Conservation (phyloP, 2,329 filamentous ascomycete species). For the Colletotrichum theobromicola region DNA sequence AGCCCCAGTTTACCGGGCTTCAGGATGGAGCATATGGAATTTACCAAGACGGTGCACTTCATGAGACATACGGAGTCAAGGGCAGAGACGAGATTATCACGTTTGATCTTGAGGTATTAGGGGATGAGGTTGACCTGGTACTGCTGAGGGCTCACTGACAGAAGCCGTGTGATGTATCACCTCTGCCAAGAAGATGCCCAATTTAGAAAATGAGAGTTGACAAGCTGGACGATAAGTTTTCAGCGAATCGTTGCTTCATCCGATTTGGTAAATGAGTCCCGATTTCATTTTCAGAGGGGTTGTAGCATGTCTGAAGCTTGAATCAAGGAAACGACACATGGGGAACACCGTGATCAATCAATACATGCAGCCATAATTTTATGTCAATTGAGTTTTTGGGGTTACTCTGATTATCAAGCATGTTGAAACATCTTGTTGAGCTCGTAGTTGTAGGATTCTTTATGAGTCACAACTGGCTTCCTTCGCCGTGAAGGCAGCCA, state of each 20-base stretch:
- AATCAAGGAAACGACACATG: neutral
- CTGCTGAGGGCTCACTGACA: neutral
- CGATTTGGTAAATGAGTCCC: accelerated
- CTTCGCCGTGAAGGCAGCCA: neutral
- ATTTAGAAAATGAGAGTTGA: too few relatives aligned
- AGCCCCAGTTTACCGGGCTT: neutral
- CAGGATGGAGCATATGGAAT: neutral
- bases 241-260: neutral
- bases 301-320: neutral
- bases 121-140: neutral
- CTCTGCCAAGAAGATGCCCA: accelerated
- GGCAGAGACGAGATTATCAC: neutral
- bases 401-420: neutral
- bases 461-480: neutral
- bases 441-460: neutral
- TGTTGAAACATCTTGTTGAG: neutral
- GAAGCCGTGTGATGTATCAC: neutral
- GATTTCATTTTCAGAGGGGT: neutral
- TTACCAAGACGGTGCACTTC: neutral
- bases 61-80: accelerated
- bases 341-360: neutral
- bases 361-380: neutral
- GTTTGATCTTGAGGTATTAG: neutral
- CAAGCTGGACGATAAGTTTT: neutral
- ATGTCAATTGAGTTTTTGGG: neutral